A percentile compares a stretch with the other conserved stretches of the same genome.
phyloP scores from a whole-genome alignment of 306 rosid species.

The Boehmeria nivea region DNA sequence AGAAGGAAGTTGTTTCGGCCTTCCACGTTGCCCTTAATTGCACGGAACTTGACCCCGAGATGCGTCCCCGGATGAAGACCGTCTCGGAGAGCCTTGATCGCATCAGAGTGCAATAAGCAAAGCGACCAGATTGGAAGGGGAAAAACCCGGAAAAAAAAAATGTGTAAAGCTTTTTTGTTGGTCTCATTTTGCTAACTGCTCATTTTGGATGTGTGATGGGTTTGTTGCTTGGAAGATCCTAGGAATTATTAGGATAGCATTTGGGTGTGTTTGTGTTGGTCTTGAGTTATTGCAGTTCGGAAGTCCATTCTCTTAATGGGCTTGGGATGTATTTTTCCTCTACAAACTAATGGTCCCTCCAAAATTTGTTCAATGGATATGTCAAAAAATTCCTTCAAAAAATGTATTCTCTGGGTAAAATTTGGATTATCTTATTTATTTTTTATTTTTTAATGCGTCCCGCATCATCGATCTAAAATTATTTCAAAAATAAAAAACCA shows the following conservation, averaged over 20 bases:
- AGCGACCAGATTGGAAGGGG: not conserved
- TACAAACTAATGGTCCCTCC: too few relatives aligned
- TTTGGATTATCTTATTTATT: too few relatives aligned
- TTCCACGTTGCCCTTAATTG: slow-evolving; percentile 70
- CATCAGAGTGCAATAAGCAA: slow-evolving; percentile 31
- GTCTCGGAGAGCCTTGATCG: slow-evolving; percentile 65
- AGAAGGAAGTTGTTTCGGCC: slow-evolving; percentile 55
- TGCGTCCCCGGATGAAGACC: slow-evolving; percentile 69
- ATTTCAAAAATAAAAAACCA: too few relatives aligned
- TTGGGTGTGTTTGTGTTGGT: not conserved
- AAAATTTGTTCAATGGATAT: too few relatives aligned
- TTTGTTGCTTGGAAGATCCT: too few relatives aligned
- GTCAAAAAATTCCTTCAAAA: too few relatives aligned
- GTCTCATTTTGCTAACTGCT: not conserved
- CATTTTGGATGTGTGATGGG: slow-evolving; percentile 4
- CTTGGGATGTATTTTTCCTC: slow-evolving; percentile 11
- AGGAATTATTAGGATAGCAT: too few relatives aligned
- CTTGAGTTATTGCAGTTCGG: not conserved
- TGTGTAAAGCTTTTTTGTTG: slow-evolving; percentile 13
- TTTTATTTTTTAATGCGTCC: too few relatives aligned
- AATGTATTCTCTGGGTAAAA: too few relatives aligned
- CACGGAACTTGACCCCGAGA: slow-evolving; percentile 64
- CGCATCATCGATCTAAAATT: too few relatives aligned
- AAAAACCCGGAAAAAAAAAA: too few relatives aligned
- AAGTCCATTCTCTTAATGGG: slow-evolving; percentile 19